Conservation (phyloP, 2,329 filamentous ascomycete species). For the Ophiostoma sp. region DNA sequence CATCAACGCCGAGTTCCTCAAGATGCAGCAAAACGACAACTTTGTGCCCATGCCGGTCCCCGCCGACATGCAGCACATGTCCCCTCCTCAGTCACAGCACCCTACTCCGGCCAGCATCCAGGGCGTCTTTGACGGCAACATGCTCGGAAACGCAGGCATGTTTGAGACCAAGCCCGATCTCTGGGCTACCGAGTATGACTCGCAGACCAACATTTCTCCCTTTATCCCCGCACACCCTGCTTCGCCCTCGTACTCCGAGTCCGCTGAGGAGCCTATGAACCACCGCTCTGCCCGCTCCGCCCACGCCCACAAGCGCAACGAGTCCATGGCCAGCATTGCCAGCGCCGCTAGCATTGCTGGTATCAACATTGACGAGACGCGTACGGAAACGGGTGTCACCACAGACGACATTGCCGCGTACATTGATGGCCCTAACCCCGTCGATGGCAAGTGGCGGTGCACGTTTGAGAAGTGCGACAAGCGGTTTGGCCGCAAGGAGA, state of each 20-base stretch:
- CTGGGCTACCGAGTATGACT: constrained; percentile 31
- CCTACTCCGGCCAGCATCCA: constrained; percentile 50
- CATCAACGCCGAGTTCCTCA: constrained; percentile 36
- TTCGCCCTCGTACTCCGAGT: constrained; percentile 24
- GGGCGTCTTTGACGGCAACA: constrained; percentile 33
- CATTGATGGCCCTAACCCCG: constrained; percentile 65
- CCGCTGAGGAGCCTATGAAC: constrained; percentile 23
- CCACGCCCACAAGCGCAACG: constrained; percentile 50
- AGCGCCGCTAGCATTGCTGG: constrained; percentile 53
- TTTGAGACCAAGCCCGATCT: constrained; percentile 44
- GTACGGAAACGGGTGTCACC: constrained; percentile 76
- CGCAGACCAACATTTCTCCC: constrained; percentile 26
- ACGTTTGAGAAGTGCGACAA: constrained; percentile 73
- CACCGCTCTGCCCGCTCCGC: constrained; percentile 27
- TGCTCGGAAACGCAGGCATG: constrained; percentile 32
- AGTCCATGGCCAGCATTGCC: constrained; percentile 54
- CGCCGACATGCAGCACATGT: constrained; percentile 38
- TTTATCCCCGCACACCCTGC: constrained; percentile 18
- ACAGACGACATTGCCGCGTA: constrained; percentile 74
- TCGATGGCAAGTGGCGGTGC: constrained; percentile 76
- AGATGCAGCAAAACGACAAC: constrained; percentile 31
- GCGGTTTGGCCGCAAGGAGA: constrained; percentile 93
- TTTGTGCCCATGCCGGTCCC: constrained; percentile 35
- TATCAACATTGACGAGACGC: constrained; percentile 61
- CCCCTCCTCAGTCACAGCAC: constrained; percentile 47